phyloP scores from a whole-genome alignment of 495 filamentous ascomycete species.

The Daldinia concentrica region DNA sequence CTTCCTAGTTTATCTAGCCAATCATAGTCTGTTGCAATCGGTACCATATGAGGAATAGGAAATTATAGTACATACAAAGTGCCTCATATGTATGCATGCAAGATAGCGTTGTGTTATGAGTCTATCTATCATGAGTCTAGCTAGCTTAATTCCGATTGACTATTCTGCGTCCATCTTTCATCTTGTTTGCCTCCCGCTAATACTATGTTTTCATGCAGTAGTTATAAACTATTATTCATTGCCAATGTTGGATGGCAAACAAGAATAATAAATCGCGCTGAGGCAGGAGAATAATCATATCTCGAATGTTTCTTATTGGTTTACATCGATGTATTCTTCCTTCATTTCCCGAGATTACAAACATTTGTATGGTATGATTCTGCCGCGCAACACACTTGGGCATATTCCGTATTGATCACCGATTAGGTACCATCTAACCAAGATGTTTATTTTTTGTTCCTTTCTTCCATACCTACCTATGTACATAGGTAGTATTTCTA shows the following conservation, averaged over 20 bases:
- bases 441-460: neutral
- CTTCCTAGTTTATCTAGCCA: constrained; percentile 10
- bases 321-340: constrained; percentile 16
- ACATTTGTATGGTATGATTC: constrained; percentile 6
- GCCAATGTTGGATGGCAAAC: neutral
- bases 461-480: neutral
- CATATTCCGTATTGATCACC: constrained; percentile 9
- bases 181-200: constrained; percentile 14
- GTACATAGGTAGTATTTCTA: neutral
- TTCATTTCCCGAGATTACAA: constrained; percentile 38
- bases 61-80: constrained; percentile 7
- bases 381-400: constrained; percentile 13
- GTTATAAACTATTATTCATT: neutral
- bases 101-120: neutral
- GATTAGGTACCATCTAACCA: neutral
- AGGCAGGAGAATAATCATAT: neutral
- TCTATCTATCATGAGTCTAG: constrained; percentile 1
- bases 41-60: constrained; percentile 22
- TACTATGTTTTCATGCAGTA: no score
- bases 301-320: neutral
- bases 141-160: neutral
- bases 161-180: neutral
- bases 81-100: neutral
- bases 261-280: constrained; percentile 4
- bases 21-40: constrained; percentile 11